A percentile compares a stretch with the other conserved stretches of the same genome.
Conservation (phyloP, 2,329 filamentous ascomycete genomes). For the Aspergillus pseudoglaucus region DNA sequence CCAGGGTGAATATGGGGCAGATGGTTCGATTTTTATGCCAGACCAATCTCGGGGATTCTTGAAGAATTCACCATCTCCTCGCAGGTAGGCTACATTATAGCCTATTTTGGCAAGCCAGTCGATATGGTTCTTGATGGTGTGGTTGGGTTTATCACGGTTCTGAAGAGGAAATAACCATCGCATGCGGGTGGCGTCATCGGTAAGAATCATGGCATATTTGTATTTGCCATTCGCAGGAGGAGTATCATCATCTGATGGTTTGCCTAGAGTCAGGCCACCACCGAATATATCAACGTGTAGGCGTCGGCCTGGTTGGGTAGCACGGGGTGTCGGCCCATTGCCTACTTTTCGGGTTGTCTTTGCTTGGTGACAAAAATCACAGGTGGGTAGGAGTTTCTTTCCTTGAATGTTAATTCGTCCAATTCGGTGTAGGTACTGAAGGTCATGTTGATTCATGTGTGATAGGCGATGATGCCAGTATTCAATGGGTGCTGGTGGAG, state of each 20-base stretch:
- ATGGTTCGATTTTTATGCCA: not conserved
- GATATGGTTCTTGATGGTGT: not conserved
- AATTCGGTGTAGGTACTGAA: not conserved
- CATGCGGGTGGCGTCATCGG: not conserved
- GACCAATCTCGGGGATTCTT: not conserved
- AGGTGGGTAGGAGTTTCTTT: not conserved
- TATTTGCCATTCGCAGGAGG: not conserved
- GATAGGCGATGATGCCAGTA: not conserved
- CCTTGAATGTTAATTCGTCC: not conserved
- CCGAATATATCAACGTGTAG: not conserved
- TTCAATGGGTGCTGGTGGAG: not conserved
- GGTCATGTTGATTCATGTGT: not conserved
- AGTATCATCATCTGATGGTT: not conserved
- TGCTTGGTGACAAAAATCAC: not conserved
- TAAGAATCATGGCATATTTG: not conserved
- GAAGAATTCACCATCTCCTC: not conserved
- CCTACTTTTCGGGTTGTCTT: not conserved
- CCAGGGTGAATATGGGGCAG: not conserved
- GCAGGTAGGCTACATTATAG: not conserved
- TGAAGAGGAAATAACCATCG: not conserved
- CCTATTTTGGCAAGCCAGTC: not conserved
- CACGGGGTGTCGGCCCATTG: not conserved
- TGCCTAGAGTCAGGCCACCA: not conserved
- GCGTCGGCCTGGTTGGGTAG: not conserved
- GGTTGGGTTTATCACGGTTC: not conserved